Conservation (phyloP, 768 basidiomycete genomes). For the Rhodotorula toruloides region DNA sequence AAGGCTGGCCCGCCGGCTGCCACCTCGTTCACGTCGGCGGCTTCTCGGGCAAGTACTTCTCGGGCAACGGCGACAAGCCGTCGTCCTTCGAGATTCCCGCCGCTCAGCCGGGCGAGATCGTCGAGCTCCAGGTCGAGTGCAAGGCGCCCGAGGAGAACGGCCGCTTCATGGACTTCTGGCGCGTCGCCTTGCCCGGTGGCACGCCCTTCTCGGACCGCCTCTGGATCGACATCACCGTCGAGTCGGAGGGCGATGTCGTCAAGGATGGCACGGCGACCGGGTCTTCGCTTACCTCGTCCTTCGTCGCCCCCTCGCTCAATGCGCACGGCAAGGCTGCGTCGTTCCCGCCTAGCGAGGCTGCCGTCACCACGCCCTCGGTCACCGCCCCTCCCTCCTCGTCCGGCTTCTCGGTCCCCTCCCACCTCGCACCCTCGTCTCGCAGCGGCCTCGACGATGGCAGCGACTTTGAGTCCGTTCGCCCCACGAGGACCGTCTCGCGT, state of each 20-base stretch:
- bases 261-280: neutral
- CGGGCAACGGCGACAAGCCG: too few species aligned
- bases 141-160: constrained; percentile 35
- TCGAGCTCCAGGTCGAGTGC: constrained; percentile 27
- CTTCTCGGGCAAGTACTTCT: neutral
- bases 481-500: neutral
- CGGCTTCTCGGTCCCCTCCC: constrained; percentile 11
- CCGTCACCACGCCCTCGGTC: neutral
- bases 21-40: constrained; percentile 40
- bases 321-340: constrained; percentile 18
- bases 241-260: constrained; percentile 14
- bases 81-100: neutral
- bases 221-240: constrained; percentile 33
- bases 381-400: constrained; percentile 1
- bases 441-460: neutral
- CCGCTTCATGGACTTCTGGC: constrained; percentile 29
- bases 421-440: neutral
- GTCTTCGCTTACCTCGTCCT: constrained; percentile 17
- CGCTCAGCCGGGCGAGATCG: constrained; percentile 13
- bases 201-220: constrained; percentile 28
- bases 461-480: constrained; percentile 27
- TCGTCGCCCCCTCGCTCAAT: constrained; percentile 21
- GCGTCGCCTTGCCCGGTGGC: constrained; percentile 15
- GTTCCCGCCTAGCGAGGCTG: neutral
- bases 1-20: constrained; percentile 17